These are phyloP conservation scores for Auricularia heimuer DNA, from an alignment of 768 basidiomycete species.

Conservation along the genomic window DNA sequence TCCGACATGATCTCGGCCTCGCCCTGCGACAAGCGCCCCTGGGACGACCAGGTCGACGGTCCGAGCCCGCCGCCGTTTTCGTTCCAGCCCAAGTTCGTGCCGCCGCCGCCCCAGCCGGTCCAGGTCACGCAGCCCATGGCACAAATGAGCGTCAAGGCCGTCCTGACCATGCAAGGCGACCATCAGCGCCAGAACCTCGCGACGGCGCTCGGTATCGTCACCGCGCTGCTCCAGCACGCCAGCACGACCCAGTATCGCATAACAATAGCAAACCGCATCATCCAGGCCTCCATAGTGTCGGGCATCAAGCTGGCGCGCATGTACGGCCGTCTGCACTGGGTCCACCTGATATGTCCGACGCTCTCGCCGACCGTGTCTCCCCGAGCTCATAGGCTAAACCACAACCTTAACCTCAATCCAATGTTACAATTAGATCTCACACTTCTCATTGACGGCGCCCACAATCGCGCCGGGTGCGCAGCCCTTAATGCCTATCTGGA, in stretches of 20 bases:
- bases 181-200: conserved; percentile 86
- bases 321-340: conserved; percentile 5
- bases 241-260: conserved; percentile 16
- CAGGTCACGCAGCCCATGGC: conserved; percentile 35
- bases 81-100: conserved; percentile 16
- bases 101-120: conserved; percentile 35
- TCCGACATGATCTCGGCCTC: conserved; percentile 24
- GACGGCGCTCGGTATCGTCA: conserved; percentile 52
- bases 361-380: conserved; percentile 72
- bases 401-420: conserved; percentile 7
- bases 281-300: conserved; percentile 33
- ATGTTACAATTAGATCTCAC: conserved; percentile 16
- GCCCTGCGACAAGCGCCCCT: conserved; percentile 26
- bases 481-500: conserved; percentile 59
- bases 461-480: conserved; percentile 71
- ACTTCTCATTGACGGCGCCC: conserved; percentile 85
- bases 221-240: conserved; percentile 39
- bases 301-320: conserved; percentile 37
- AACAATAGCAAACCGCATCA: conserved; percentile 30
- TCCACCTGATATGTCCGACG: conserved; percentile 23
- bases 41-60: conserved; percentile 29
- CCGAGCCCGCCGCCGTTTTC: conserved; percentile 21
- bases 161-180: conserved; percentile 60
- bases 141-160: conserved; percentile 32
- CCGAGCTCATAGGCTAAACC: conserved; percentile 22